Evolutionary conservation across 2,329 filamentous ascomycete species (phyloP), one percentile per base, ranked within the genome.

Genomic region (Harringtonia lauricola): DNA sequence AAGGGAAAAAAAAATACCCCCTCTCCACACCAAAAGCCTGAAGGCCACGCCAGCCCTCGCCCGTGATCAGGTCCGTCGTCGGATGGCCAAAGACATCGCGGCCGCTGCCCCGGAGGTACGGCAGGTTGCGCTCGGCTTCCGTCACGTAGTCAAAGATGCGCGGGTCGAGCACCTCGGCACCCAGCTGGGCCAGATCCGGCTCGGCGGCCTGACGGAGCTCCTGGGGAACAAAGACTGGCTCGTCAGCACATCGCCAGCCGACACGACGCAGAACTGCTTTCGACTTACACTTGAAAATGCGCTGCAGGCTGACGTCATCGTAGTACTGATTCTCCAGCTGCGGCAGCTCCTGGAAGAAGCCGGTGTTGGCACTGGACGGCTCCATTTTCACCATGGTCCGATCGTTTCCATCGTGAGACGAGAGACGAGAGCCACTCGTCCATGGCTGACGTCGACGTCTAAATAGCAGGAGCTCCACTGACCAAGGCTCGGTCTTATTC

Each of bases 91-190:
- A 83, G 0, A 73, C 72, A 53, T 80, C 73, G 12, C 76, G 66
- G 2, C 75, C 71, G 35, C 68, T 68, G 4, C 71, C 71, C 38
- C 63, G 65, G 8, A 85, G 59, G 28, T 76, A 75, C 0, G 81
- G 80, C 36, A 74, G 70, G 49, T 83, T 79, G 35, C 64, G 68
- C 57, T 86, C 82, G 1, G 81, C 74, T 55, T 86, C 77, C 0
- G 73, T 72, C 17, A 81, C 59, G 60, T 68, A 75, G 49, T 67
- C 57, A 36, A 83, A 70, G n/a, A 79, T 61, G 37, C 67, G 56
- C 18, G 70, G 66, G 0, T 70, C 67, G 21, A 83, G 59, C 10
- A 78, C 72, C 24, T 72, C 65, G 17, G 68, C 58, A 36, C 68
- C 74, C 26, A 80, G 64, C 9, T 60, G 53, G 8, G 63, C 58